Conservation (phyloP, 2,329 filamentous ascomycete genomes). For the Hirsutella rhossiliensis region DNA sequence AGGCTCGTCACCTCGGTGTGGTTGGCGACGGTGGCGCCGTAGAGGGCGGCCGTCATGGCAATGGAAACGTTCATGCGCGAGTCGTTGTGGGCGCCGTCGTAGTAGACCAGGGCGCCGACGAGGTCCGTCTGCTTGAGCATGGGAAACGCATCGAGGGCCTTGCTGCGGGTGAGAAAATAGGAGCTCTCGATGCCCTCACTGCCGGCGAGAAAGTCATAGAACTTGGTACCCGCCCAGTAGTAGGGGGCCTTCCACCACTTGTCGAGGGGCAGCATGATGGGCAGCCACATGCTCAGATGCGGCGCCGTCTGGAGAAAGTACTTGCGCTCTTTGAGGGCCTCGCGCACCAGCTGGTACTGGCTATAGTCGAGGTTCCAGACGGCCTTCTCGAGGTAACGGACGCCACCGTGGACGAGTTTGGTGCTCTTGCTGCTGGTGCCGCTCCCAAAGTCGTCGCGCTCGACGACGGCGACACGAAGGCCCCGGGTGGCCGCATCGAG, state of each 20-base stretch:
- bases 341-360: constrained; percentile 69
- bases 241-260: constrained; percentile 76
- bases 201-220: constrained; percentile 71
- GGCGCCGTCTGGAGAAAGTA: constrained; percentile 76
- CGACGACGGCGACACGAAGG: constrained; percentile 70
- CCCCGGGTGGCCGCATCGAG: constrained; percentile 71
- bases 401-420: constrained; percentile 75
- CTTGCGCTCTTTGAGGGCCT: constrained; percentile 70
- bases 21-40: constrained; percentile 70
- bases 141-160: constrained; percentile 66
- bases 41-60: constrained; percentile 67
- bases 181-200: constrained; percentile 74
- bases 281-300: constrained; percentile 68
- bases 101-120: constrained; percentile 72
- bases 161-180: constrained; percentile 67
- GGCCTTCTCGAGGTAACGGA: constrained; percentile 77
- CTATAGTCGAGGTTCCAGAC: constrained; percentile 77
- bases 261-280: constrained; percentile 72
- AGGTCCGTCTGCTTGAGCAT: constrained; percentile 64
- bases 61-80: constrained; percentile 80
- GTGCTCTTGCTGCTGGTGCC: constrained; percentile 81
- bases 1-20: constrained; percentile 68
- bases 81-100: constrained; percentile 79
- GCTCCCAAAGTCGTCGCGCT: constrained; percentile 71
- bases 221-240: constrained; percentile 60